A percentile compares a stretch with the other conserved stretches of the same genome.
Conservation (phyloP, 768 basidiomycete species). For the Aureoboletus auriporus region DNA sequence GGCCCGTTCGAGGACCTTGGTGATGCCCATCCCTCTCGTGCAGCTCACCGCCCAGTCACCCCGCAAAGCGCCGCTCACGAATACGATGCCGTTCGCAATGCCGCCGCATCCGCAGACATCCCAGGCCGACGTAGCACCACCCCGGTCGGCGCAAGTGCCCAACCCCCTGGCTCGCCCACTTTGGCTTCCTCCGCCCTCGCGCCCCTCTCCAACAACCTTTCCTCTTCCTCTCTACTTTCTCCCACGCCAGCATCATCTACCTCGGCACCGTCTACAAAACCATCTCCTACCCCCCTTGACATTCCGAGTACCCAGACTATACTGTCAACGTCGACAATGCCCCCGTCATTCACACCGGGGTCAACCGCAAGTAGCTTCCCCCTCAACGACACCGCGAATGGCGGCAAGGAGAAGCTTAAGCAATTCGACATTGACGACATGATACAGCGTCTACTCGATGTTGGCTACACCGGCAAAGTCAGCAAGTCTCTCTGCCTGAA, state of each 20-base stretch:
- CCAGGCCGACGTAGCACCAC: constrained; percentile 29
- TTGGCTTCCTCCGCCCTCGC: constrained; percentile 36
- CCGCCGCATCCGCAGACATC: constrained; percentile 30
- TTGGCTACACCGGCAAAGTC: constrained; percentile 97
- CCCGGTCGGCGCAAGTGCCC: constrained; percentile 39
- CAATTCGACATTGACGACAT: constrained; percentile 95
- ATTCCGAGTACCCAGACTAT: constrained; percentile 83
- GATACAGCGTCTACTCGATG: constrained; percentile 93
- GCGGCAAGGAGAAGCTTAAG: constrained; percentile 55
- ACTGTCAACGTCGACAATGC: constrained; percentile 62
- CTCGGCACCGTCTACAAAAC: constrained; percentile 28
- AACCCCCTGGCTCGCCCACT: constrained; percentile 28
- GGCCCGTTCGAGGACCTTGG: constrained; percentile 37
- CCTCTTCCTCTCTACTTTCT: constrained; percentile 37
- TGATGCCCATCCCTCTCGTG: constrained; percentile 38
- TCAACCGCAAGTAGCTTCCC: constrained; percentile 42
- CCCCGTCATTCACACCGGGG: constrained; percentile 46
- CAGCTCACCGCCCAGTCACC: constrained; percentile 37
- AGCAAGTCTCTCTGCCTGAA: constrained; percentile 94
- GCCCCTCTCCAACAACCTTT: constrained; percentile 36
- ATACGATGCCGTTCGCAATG: constrained; percentile 31
- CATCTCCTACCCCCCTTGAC: constrained; percentile 60
- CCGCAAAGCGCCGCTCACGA: constrained; percentile 38
- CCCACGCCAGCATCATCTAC: constrained; percentile 7
- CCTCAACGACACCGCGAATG: constrained; percentile 35